Conservation (phyloP, 2,329 filamentous ascomycete species). For the Sclerotiophoma versabilis region DNA sequence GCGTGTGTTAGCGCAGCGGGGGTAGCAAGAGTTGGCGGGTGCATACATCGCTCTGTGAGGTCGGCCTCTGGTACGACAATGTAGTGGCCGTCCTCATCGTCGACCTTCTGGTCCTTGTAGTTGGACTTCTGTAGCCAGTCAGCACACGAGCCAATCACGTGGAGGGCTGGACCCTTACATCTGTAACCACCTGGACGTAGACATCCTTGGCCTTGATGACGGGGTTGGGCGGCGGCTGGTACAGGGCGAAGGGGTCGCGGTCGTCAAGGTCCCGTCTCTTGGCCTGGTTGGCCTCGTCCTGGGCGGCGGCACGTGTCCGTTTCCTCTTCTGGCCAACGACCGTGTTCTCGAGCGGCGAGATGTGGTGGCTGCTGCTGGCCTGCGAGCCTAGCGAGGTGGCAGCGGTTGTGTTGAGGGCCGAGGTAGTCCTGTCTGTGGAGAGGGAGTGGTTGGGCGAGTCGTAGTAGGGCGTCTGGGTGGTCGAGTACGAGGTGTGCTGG, state of each 20-base stretch:
- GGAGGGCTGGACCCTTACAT: slow-evolving; percentile 57
- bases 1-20: slow-evolving; percentile 22
- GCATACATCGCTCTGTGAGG: slow-evolving; percentile 87
- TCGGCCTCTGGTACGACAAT: slow-evolving; percentile 87
- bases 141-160: slow-evolving; percentile 22
- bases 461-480: slow-evolving; percentile 74
- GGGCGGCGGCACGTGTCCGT: slow-evolving; percentile 79
- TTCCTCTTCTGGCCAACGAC: slow-evolving; percentile 88
- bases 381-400: slow-evolving; percentile 83
- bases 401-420: slow-evolving; percentile 82
- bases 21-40: neutral
- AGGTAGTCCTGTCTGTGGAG: slow-evolving; percentile 84
- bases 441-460: slow-evolving; percentile 73
- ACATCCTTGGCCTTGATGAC: slow-evolving; percentile 82
- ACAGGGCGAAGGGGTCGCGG: slow-evolving; percentile 76
- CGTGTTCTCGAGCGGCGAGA: slow-evolving; percentile 65
- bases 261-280: slow-evolving; percentile 74
- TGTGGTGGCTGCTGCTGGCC: slow-evolving; percentile 66
- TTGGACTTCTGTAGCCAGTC: slow-evolving; percentile 52
- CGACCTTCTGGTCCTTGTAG: slow-evolving; percentile 72
- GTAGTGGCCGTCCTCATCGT: slow-evolving; percentile 97
- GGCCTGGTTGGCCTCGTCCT: slow-evolving; percentile 75
- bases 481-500: slow-evolving; percentile 73
- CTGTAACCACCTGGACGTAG: slow-evolving; percentile 64
- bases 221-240: slow-evolving; percentile 85